Evolutionary conservation across 768 basidiomycete genomes (phyloP).

Genomic region (Tephrocybe sp.): DNA sequence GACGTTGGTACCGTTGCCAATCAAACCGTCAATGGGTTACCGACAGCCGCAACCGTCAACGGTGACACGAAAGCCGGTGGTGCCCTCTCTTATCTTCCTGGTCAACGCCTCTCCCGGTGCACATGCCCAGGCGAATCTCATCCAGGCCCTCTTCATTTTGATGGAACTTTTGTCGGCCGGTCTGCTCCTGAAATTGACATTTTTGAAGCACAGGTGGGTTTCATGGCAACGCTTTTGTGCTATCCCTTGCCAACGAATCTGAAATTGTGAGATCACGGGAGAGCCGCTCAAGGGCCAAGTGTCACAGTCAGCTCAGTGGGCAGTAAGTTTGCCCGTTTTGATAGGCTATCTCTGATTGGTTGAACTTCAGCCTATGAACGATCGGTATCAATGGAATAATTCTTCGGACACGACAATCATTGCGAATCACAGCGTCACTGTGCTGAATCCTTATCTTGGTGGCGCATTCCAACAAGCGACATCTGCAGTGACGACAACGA

Average conservation of each 20-base stretch:
- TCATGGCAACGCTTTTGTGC: neutral
- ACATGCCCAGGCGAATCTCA: conserved; percentile 85
- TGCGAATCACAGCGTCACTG: conserved; percentile 44
- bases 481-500: conserved; percentile 63
- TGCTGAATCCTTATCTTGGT: conserved; percentile 67
- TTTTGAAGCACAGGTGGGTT: conserved; percentile 77
- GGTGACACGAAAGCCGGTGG: conserved; percentile 56
- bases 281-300: conserved; percentile 48
- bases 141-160: conserved; percentile 76
- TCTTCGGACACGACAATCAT: conserved; percentile 57
- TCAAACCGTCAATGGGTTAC: conserved; percentile 70
- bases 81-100: conserved; percentile 78
- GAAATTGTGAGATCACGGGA: conserved; percentile 26
- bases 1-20: conserved; percentile 92
- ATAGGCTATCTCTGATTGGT: neutral
- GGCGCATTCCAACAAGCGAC: conserved; percentile 83
- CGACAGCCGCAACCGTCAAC: conserved; percentile 53
- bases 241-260: neutral
- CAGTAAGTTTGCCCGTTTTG: conserved; percentile 39
- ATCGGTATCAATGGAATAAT: conserved; percentile 68
- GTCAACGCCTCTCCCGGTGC: conserved; percentile 84
- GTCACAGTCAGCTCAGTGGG: conserved; percentile 85
- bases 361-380: conserved; percentile 66
- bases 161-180: conserved; percentile 80
- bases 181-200: conserved; percentile 86